Conservation (phyloP, 2,329 filamentous ascomycete species). For the Ophiostoma piceae region DNA sequence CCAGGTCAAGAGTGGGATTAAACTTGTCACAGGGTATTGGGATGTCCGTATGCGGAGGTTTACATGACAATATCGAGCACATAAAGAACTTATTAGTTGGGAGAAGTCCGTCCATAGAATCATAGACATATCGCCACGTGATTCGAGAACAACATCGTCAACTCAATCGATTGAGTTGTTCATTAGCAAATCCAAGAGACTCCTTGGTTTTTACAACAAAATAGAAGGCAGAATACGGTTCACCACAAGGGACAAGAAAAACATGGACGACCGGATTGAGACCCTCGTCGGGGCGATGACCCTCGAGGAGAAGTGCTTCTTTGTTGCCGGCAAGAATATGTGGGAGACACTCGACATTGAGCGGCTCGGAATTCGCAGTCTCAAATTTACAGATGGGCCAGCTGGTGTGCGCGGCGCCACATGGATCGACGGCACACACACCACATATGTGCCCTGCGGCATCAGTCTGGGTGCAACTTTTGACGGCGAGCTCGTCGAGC, state of each 20-base stretch:
- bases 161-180: background rate
- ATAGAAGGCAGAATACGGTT: background rate
- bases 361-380: slow-evolving; percentile 25
- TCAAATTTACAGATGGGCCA: slow-evolving; percentile 62
- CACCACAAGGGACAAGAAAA: background rate
- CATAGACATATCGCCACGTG: background rate
- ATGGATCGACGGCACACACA: slow-evolving; percentile 64
- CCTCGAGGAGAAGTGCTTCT: slow-evolving; percentile 25
- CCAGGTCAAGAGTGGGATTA: background rate
- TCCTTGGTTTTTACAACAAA: background rate
- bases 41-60: background rate
- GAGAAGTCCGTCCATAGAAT: background rate
- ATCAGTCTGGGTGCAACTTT: slow-evolving; percentile 61
- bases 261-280: slow-evolving; percentile 16
- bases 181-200: background rate
- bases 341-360: slow-evolving; percentile 27
- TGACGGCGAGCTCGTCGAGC: slow-evolving; percentile 19
- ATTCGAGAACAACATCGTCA: background rate
- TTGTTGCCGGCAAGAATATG: slow-evolving; percentile 25
- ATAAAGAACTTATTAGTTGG: background rate
- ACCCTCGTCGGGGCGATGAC: slow-evolving; percentile 18
- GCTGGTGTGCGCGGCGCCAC: slow-evolving; percentile 64
- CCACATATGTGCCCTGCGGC: slow-evolving; percentile 75
- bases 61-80: background rate
- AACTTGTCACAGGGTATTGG: background rate